Base-by-base conservation (phyloP, 768 basidiomycete genomes). In the Collybiopsis luxurians region DNA sequence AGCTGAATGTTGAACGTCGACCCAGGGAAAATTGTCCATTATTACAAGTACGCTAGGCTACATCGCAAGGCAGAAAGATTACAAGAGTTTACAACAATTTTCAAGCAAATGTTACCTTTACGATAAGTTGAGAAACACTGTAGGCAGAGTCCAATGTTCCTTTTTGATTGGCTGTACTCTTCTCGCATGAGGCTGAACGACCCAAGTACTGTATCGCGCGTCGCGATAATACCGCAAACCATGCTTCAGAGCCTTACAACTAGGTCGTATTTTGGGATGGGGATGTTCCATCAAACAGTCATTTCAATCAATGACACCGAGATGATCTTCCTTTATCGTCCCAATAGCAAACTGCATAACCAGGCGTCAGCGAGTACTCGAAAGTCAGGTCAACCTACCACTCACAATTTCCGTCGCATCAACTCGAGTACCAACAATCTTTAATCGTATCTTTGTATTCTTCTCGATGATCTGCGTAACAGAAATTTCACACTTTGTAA, bases 351-450 rank as follows among this genome's bases (percentile, higher is more conserved):
- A 98, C 95, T 97, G 44, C 6, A 50, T 19, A 12, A 31, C 15
- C 3, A 36, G n/a, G 19, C 17, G 47, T 53, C 39, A 53, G n/a
- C 27, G 19, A 17, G 21, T 12, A 31, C 5, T 45, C 40, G 52
- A 44, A 58, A 60, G 53, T 30, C 43, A 11, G 43, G 26, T 26
- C 17, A 49, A 34, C 47, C 13, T 38, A 17, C 19, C 7, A 76
- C 92, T 62, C 68, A 95, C 95, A 63, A 99, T 97, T 73, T 98
- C 95, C 23, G 95, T 98, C 31, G 95, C 95, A 67, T 99, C 97
- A 3, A 98, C 92, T 67, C 95, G 86, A 23, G 95, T 97, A 30
- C 97, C 97, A n/a, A 99, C 95, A 43, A 99, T 93, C 74, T 98
- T 96, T 71, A 98, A 80, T 38, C 97, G 85, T 48, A 98, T 86